Evolutionary conservation across 345 rosid species (phyloP).

Genomic region (Brassica carinata): DNA sequence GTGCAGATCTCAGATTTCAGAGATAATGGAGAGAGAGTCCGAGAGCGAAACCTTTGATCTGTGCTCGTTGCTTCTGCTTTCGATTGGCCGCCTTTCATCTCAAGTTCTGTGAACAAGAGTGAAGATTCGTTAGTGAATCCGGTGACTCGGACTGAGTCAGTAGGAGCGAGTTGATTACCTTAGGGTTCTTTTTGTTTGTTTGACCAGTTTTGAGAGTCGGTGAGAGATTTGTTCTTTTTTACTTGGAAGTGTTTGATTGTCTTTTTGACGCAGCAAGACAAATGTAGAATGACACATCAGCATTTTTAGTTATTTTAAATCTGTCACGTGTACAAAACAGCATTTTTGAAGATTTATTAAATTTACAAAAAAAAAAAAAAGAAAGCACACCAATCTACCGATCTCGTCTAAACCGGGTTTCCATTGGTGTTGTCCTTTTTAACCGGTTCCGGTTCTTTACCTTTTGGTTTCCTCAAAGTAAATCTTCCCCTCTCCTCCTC

Average conservation of each 20-base stretch:
- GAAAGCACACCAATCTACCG: too few relatives aligned
- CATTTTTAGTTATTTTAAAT: background rate
- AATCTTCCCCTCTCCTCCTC: background rate
- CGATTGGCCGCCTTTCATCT: slow-evolving; percentile 72
- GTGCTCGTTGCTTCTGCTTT: slow-evolving; percentile 49
- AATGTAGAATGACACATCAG: background rate
- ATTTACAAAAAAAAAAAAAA: too few relatives aligned
- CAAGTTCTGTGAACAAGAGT: slow-evolving; percentile 44
- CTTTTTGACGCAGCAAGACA: background rate
- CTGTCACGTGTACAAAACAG: background rate
- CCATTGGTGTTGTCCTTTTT: background rate
- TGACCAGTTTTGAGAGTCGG: slow-evolving; percentile 14
- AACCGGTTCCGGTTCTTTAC: background rate
- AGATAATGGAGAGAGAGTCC: background rate
- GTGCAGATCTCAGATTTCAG: slow-evolving; percentile 28
- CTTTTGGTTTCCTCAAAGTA: background rate
- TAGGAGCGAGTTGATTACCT: slow-evolving; percentile 36
- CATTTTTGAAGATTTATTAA: too few relatives aligned
- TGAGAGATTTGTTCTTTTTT: background rate
- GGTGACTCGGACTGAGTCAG: slow-evolving; percentile 39
- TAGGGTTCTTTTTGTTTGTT: background rate
- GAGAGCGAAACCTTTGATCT: slow-evolving; percentile 48
- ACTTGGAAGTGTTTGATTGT: background rate
- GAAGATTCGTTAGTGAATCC: slow-evolving; percentile 30
- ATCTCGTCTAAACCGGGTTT: background rate